These are phyloP conservation scores for Brassica hybrid DNA, from an alignment of 441 rosid species.

Conservation along the genomic window DNA sequence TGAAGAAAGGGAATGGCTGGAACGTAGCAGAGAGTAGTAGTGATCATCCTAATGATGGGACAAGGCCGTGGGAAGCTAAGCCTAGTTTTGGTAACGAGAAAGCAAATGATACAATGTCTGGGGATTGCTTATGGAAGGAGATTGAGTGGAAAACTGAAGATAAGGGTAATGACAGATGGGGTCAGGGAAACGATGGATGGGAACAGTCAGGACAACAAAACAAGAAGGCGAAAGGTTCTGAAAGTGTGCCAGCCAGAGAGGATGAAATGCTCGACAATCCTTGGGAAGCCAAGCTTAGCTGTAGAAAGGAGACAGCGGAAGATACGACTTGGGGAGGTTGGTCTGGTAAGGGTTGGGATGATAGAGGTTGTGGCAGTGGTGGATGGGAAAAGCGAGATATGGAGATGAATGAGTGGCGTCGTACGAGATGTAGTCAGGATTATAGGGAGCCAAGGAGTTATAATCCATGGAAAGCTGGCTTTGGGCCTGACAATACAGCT, in stretches of 20 bases:
- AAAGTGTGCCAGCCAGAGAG: slow-evolving; percentile 35
- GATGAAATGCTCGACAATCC: slow-evolving; percentile 44
- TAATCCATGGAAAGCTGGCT: slow-evolving; percentile 38
- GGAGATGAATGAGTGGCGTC: slow-evolving; percentile 19
- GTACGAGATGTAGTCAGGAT: slow-evolving; percentile 27
- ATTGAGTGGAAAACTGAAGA: slow-evolving; percentile 2
- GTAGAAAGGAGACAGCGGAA: slow-evolving; percentile 37
- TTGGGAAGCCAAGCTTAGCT: slow-evolving; percentile 51
- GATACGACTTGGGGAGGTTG: slow-evolving; percentile 45
- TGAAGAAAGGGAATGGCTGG: slow-evolving; percentile 31
- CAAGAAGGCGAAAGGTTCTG: slow-evolving; percentile 39
- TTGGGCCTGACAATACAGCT: slow-evolving; percentile 27
- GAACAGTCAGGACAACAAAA: no score
- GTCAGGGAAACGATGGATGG: slow-evolving; percentile 40
- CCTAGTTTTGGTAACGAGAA: slow-evolving; percentile 41
- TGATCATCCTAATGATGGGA: slow-evolving; percentile 28
- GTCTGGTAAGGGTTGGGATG: slow-evolving; percentile 44
- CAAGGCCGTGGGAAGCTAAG: slow-evolving; percentile 56
- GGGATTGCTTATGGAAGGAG: slow-evolving; percentile 2
- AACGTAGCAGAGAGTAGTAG: slow-evolving; percentile 28
- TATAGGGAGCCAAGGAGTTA: slow-evolving; percentile 40
- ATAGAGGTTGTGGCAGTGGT: slow-evolving; percentile 35
- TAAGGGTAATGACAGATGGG: slow-evolving; percentile 17
- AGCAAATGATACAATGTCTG: slow-evolving; percentile 39
- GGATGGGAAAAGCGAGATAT: slow-evolving; percentile 29